A percentile compares a stretch with the other conserved stretches of the same genome.
Conservation (phyloP, 495 filamentous ascomycete species). For the Cercophora newfieldiana region DNA sequence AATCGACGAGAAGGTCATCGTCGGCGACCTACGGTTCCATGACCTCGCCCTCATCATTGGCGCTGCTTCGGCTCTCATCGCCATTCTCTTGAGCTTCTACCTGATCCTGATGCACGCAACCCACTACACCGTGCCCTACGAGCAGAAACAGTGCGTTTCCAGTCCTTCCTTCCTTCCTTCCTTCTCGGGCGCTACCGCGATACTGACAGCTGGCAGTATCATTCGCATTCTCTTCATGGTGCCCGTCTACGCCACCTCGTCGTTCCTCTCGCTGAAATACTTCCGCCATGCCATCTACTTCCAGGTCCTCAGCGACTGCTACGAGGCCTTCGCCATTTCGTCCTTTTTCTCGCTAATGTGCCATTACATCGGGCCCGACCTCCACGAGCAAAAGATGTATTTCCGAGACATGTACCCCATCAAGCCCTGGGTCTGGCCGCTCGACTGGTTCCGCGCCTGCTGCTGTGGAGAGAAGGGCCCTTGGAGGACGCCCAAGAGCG, state of each 20-base stretch:
- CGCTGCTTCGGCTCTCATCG: conserved; percentile 55
- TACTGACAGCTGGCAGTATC: conserved; percentile 51
- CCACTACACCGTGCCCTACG: conserved; percentile 78
- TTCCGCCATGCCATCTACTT: conserved; percentile 84
- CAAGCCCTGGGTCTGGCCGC: conserved; percentile 73
- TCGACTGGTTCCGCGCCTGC: conserved; percentile 67
- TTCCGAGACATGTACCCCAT: conserved; percentile 67
- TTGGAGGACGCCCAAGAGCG: conserved; percentile 75
- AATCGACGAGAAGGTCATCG: conserved; percentile 44
- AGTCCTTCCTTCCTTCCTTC: not conserved
- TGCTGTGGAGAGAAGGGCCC: conserved; percentile 64
- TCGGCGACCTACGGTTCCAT: conserved; percentile 56
- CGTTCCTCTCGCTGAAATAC: conserved; percentile 74
- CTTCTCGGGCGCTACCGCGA: not conserved
- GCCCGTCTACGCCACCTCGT: conserved; percentile 77
- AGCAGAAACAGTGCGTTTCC: conserved; percentile 79
- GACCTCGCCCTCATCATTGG: conserved; percentile 53
- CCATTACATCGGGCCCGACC: conserved; percentile 74
- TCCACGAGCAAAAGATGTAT: conserved; percentile 86
- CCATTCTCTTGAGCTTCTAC: conserved; percentile 56
- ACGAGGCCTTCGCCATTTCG: conserved; percentile 89
- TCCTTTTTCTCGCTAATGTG: conserved; percentile 90
- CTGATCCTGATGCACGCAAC: conserved; percentile 76
- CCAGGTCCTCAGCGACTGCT: conserved; percentile 78
- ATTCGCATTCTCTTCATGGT: conserved; percentile 93